A percentile compares a stretch with the other conserved stretches of the same genome.
phyloP scores from a whole-genome alignment of 1,284 basidiomycete species.

The Rhizoctonia solani region DNA sequence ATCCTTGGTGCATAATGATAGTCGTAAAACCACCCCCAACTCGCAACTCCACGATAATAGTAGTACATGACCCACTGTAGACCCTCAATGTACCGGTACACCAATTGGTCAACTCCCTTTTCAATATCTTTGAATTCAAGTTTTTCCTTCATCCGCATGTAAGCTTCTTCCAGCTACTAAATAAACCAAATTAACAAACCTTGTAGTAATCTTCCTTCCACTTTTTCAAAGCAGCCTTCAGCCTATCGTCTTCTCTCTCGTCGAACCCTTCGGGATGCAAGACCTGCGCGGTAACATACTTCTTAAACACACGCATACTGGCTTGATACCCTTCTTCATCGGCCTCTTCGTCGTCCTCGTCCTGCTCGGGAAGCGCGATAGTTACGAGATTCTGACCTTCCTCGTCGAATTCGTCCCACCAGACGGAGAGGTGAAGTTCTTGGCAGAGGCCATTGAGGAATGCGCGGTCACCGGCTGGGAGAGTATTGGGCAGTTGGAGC shows the following conservation, averaged over 20 bases:
- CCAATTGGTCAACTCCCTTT: slow-evolving; percentile 65
- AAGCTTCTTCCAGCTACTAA: not conserved
- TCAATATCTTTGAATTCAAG: slow-evolving; percentile 77
- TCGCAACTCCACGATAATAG: slow-evolving; percentile 95
- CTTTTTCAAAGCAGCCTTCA: slow-evolving; percentile 84
- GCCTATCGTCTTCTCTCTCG: slow-evolving; percentile 68
- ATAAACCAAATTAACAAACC: slow-evolving; percentile 51
- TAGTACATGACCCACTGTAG: slow-evolving; percentile 99
- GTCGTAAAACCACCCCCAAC: slow-evolving; percentile 99
- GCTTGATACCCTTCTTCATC: slow-evolving; percentile 61
- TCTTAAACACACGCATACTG: slow-evolving; percentile 81
- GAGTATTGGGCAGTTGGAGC: slow-evolving; percentile 68
- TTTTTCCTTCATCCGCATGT: no score
- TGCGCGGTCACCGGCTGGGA: slow-evolving; percentile 73
- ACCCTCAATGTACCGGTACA: slow-evolving; percentile 88
- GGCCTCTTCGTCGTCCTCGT: slow-evolving; percentile 43
- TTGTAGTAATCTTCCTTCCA: slow-evolving; percentile 93
- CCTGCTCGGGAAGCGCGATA: slow-evolving; percentile 48
- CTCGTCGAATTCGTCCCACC: slow-evolving; percentile 91
- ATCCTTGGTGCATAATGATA: slow-evolving; percentile 97
- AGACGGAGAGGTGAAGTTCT: slow-evolving; percentile 72
- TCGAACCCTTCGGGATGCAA: slow-evolving; percentile 71
- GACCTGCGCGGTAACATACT: slow-evolving; percentile 86
- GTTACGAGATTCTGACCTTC: slow-evolving; percentile 74
- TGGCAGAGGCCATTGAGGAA: slow-evolving; percentile 78